Percentiles rank a stretch among this genome's conserved stretches.
Evolutionary conservation across 2,329 filamentous ascomycete genomes (phyloP).

Genomic region (Verticillium dahliae): DNA sequence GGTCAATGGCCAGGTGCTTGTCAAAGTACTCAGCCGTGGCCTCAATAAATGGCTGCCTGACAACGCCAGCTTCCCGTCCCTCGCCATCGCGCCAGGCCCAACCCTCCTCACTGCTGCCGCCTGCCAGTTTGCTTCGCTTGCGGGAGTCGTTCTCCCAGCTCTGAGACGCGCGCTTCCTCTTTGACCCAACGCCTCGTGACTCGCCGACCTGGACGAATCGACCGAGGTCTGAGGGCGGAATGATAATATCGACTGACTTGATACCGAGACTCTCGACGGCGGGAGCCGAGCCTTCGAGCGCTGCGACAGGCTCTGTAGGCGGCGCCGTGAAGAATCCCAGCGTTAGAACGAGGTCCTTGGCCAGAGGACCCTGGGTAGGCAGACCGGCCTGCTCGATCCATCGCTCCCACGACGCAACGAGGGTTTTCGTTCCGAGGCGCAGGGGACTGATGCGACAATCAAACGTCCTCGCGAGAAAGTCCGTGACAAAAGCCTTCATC

Average conservation of each 20-base stretch:
- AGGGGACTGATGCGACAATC: conserved; percentile 49
- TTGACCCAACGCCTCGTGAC: conserved; percentile 1
- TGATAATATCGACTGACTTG: conserved; percentile 43
- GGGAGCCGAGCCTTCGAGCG: conserved; percentile 6
- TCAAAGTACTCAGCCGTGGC: conserved; percentile 43
- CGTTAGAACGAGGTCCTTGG: conserved; percentile 43
- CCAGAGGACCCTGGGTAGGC: conserved; percentile 21
- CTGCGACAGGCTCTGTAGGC: conserved; percentile 10
- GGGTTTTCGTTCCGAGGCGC: conserved; percentile 40
- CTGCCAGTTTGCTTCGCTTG: conserved; percentile 38
- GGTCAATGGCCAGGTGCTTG: conserved; percentile 45
- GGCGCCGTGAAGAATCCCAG: conserved; percentile 42
- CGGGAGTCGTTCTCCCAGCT: conserved; percentile 24
- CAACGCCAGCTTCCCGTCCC: conserved; percentile 15
- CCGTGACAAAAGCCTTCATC: conserved; percentile 39
- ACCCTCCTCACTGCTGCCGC: conserved; percentile 41
- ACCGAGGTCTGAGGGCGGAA: conserved; percentile 39
- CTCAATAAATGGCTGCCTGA: conserved; percentile 39
- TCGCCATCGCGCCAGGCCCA: conserved; percentile 37
- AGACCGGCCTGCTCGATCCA: conserved; percentile 38
- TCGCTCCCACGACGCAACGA: conserved; percentile 42
- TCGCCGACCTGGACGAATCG: conserved; percentile 38
- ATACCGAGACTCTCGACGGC: conserved; percentile 22
- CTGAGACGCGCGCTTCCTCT: conserved; percentile 7
- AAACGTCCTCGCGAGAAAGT: conserved; percentile 46